Percentiles rank a stretch among this genome's conserved stretches.
phyloP scores from a whole-genome alignment of 495 filamentous ascomycete species.

The Neurospora discreta region DNA sequence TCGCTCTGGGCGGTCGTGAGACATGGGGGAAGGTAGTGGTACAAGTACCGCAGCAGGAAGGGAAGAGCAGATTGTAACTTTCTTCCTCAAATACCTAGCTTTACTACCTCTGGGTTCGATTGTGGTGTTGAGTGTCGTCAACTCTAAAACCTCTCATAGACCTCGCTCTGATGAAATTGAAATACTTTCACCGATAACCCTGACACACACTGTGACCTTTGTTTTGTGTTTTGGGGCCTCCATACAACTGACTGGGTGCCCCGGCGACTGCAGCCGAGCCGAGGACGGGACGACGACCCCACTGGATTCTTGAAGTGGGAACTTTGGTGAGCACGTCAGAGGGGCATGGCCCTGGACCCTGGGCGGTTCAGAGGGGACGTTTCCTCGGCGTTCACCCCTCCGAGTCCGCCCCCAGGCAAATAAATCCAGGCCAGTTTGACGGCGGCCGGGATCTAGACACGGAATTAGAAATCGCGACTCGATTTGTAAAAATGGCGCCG shows the following conservation, averaged over 20 bases:
- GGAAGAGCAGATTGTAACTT: slow-evolving; percentile 39
- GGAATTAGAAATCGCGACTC: neutral
- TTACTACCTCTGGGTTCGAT: neutral
- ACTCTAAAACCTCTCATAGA: neutral
- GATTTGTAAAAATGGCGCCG: neutral
- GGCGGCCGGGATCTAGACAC: neutral
- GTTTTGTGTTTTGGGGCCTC: neutral
- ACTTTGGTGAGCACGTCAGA: neutral
- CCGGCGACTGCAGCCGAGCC: neutral
- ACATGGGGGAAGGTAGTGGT: slow-evolving; percentile 98
- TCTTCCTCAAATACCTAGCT: neutral
- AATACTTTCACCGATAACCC: neutral
- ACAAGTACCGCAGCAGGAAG: slow-evolving; percentile 57
- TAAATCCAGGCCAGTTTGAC: neutral
- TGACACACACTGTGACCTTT: neutral
- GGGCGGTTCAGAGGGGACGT: neutral
- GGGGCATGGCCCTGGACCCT: neutral
- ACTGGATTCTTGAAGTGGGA: neutral
- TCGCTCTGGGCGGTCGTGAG: slow-evolving; percentile 64
- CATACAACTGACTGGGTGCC: neutral
- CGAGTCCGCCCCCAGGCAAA: neutral
- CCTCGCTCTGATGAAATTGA: neutral
- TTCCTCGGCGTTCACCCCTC: neutral
- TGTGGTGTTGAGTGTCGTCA: neutral
- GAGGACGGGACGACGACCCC: neutral